Evolutionary conservation across 2,329 filamentous ascomycete genomes (phyloP).

Genomic region (Chalara sp.): DNA sequence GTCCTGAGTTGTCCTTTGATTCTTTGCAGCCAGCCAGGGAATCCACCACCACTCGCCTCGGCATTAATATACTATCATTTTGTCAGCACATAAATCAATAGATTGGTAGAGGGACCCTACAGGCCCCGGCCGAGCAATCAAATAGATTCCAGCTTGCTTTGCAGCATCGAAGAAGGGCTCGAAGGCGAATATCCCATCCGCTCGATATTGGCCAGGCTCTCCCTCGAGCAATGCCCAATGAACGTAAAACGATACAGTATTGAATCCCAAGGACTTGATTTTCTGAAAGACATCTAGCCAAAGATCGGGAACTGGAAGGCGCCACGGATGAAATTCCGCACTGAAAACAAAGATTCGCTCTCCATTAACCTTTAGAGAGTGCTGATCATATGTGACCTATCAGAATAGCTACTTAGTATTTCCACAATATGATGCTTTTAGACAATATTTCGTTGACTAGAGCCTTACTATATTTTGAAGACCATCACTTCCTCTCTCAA

Average conservation of each 20-base stretch:
- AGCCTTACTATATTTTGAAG: slow-evolving; percentile 48
- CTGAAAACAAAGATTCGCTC: slow-evolving; percentile 56
- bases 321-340: slow-evolving; percentile 57
- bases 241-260: slow-evolving; percentile 71
- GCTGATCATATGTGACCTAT: slow-evolving; percentile 54
- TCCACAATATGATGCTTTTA: neutral
- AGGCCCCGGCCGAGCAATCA: slow-evolving; percentile 49
- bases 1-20: slow-evolving; percentile 60
- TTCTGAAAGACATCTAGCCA: slow-evolving; percentile 76
- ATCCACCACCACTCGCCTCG: slow-evolving; percentile 69
- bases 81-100: slow-evolving; percentile 1
- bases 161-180: slow-evolving; percentile 75
- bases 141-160: slow-evolving; percentile 64
- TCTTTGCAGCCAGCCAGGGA: slow-evolving; percentile 72
- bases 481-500: slow-evolving; percentile 42
- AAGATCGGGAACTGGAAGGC: slow-evolving; percentile 53
- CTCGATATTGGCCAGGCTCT: slow-evolving; percentile 60
- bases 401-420: neutral
- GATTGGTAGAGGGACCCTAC: slow-evolving; percentile 8
- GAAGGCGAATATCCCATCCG: slow-evolving; percentile 65
- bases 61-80: slow-evolving; percentile 64
- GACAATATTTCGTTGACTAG: neutral
- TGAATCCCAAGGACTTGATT: slow-evolving; percentile 74
- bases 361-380: slow-evolving; percentile 55
- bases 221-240: slow-evolving; percentile 76